Base-by-base conservation (phyloP, 495 filamentous ascomycete species). In the Lepidopterella palustris region DNA sequence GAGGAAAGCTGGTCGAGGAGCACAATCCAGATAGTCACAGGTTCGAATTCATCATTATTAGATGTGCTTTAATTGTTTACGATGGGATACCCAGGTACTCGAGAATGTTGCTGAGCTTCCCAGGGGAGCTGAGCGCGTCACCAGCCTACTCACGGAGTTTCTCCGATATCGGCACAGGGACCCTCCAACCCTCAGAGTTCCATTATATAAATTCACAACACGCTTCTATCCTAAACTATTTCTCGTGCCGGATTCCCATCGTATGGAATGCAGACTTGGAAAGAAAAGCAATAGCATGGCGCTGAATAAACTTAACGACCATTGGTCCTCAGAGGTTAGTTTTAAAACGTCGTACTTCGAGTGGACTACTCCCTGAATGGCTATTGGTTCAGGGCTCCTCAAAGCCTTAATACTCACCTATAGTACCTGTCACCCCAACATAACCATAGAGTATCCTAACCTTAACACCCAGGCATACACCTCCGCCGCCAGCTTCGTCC, bases 401-500 rank as follows among this genome's bases (percentile, higher is more conserved):
- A n/a, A n/a, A n/a, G n/a, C n/a, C n/a, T n/a, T n/a, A n/a, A n/a
- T n/a, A n/a, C n/a, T n/a, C n/a, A n/a, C n/a, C n/a, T n/a, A n/a
- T n/a, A n/a, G n/a, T n/a, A n/a, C n/a, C 15, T 42, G 10, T 42
- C 35, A 42, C 35, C 35, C 3, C 10, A 13, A 42, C 35, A 13
- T 18, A 21, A 21, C 42, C 47, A 4, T 35, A 57, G 18, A 10
- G n/a, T n/a, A n/a, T n/a, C 31, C 6, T 35, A 35, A 59, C 55
- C 55, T 40, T n/a, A 49, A 49, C 1, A 66, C 45, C 40, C 63
- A 86, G 82, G 77, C 77, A 48, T 90, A 89, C 70, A 77, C 79
- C 47, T 71, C 79, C 55, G 79, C 84, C 24, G 87, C 86, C 2
- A 77, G 82, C n/a, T 92, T 90, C 68, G 86, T 90, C 18, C 84